Evolutionary conservation across 2,329 filamentous ascomycete genomes (phyloP).

Genomic region (Coleophoma cylindrospora): DNA sequence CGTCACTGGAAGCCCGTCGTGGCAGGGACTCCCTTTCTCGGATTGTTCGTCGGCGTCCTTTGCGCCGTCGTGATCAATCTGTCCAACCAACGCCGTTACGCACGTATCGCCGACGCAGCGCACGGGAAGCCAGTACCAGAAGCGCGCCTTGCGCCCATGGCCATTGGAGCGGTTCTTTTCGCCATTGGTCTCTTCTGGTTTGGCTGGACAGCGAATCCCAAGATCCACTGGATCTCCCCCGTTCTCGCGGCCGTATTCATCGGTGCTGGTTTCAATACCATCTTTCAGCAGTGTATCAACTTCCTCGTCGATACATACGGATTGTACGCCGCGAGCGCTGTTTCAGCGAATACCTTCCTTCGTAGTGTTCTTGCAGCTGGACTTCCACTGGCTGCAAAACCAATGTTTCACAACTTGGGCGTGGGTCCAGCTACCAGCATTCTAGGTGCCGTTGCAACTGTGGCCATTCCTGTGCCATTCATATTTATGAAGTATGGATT

Average conservation of each 20-base stretch:
- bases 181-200: constrained; percentile 25
- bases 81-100: constrained; percentile 22
- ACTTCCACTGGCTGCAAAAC: constrained; percentile 34
- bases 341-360: constrained; percentile 38
- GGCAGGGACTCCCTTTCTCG: constrained; percentile 56
- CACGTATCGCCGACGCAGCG: constrained; percentile 18
- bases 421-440: constrained; percentile 60
- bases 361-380: constrained; percentile 40
- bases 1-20: constrained; percentile 57
- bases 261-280: constrained; percentile 24
- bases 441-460: constrained; percentile 49
- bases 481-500: constrained; percentile 38
- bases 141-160: constrained; percentile 43
- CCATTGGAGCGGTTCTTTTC: constrained; percentile 23
- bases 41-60: constrained; percentile 32
- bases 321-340: constrained; percentile 39
- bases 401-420: constrained; percentile 59
- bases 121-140: constrained; percentile 35
- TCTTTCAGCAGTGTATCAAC: constrained; percentile 26
- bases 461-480: constrained; percentile 53
- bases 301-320: constrained; percentile 37
- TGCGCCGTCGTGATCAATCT: constrained; percentile 46
- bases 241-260: constrained; percentile 21
- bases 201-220: constrained; percentile 19
- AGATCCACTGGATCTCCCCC: constrained; percentile 18